Percentiles rank a stretch among this genome's conserved stretches.
Conservation (phyloP, 345 rosid species). For the Reutealis trisperma region DNA sequence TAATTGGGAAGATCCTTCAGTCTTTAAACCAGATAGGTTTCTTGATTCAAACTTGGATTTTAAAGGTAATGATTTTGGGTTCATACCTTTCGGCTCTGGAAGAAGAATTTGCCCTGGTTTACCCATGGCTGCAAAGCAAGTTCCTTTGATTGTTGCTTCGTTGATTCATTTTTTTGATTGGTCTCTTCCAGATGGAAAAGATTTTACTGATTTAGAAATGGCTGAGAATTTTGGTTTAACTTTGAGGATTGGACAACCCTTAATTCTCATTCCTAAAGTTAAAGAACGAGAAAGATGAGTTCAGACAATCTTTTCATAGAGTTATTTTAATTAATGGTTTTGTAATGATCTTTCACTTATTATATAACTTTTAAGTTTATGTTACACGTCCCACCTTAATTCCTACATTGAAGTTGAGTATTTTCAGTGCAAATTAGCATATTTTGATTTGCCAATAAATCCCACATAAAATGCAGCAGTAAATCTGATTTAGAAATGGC, state of each 20-base stretch:
- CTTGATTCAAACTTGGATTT: constrained; percentile 15
- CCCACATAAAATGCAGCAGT: too few species aligned
- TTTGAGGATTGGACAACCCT: constrained; percentile 18
- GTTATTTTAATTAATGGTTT: background rate
- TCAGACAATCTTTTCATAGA: too few species aligned
- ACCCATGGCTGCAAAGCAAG: constrained; percentile 30
- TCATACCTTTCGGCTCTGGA: constrained; percentile 39
- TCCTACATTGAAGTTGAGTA: background rate
- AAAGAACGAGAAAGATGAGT: background rate
- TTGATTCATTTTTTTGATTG: constrained; percentile 29
- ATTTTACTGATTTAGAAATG: constrained; percentile 20
- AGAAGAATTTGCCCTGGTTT: constrained; percentile 35
- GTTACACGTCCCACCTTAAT: background rate
- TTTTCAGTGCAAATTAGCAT: too few species aligned
- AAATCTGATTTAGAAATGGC: background rate
- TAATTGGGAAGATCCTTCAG: constrained; percentile 22
- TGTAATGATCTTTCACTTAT: background rate
- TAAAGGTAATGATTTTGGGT: constrained; percentile 23
- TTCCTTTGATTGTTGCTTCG: constrained; percentile 21
- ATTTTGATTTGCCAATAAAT: too few species aligned
- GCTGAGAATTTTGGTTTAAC: constrained; percentile 19
- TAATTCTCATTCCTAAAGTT: constrained; percentile 23
- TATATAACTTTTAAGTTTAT: too few species aligned
- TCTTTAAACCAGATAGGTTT: constrained; percentile 27
- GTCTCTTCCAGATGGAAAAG: constrained; percentile 22